Base-by-base conservation (phyloP, 257 asterid genomes). In the Solanum tarapatanum region DNA sequence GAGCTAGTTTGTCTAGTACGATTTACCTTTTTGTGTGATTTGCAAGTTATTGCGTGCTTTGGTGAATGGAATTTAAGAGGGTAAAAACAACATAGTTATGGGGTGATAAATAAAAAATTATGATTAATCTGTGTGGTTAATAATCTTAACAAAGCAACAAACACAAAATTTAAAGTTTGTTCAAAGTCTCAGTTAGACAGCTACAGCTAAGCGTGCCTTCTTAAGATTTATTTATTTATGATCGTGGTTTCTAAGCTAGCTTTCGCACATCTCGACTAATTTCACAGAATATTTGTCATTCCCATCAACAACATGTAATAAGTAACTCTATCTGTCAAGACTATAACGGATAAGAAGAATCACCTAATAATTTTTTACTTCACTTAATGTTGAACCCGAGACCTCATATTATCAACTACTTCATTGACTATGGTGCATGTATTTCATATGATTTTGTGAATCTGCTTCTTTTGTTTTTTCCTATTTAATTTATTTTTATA, bases 141-240 rank as follows among this genome's bases (percentile, higher is more conserved):
- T 62, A 62, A 62, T 62, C 2, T 62, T n/a, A 9, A 24, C 70
- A 62, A 62, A 62, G 7, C 70, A 23, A 62, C 28, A 62, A 62
- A 62, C 28, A 62, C 70, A 62, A 9, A 60, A 62, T 23, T 62
- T 21, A 37, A 37, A 75, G 32, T 75, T 75, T 75, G 33, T 76
- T 76, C 33, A 76, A 76, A 76, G 83, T 75, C 23, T 76, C 33
- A 76, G 58, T 51, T n/a, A 76, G 83, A 76, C 60, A 39, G 58
- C 83, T 51, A 51, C 21, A 51, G 8, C 23, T 51, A 51, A 51
- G 62, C 17, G 62, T 51, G 62, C 21, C 62, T 51, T 51, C 62
- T 16, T 51, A 51, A 16, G 62, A 16, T 51, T 51, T 51, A 51
- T 5, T 51, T 51, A 51, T 51, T 51, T 51, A 51, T 51, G 23